Evolutionary conservation across 257 asterid species (phyloP), one percentile per base, ranked within the genome.

Genomic region (Capsicum chinense): DNA sequence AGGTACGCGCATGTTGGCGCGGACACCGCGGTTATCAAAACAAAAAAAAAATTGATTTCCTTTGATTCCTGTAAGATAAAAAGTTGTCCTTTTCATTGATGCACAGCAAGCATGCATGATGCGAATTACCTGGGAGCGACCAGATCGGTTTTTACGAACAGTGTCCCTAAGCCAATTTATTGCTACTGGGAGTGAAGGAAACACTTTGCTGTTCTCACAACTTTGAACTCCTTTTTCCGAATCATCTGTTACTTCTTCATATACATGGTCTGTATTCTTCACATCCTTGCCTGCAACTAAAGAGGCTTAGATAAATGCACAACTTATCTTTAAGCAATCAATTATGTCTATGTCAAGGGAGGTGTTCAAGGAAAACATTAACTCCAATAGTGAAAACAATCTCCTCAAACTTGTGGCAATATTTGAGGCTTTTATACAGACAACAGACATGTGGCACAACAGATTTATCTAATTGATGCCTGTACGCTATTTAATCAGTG

Each of bases 131-230:
- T 95, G 99, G 85, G 88, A 89, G 74, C 90, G 94, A 86, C 87
- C 90, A 50, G 98, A 92, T 85, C 88, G 93, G 70, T 91, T 91
- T 84, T 88, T 93, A 50, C 92, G 85, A 58, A 81, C 88, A 47
- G 85, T 88, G 80, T 95, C 98, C 86, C 99, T 90, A 63, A 97
- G 95, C 98, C 98, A 97, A 73, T 92, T 90, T 73, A 97, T 91
- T 83, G 99, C 99, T 64, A 88, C 81, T 26, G 98, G 98, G 85
- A 97, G 92, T 83, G 98, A 93, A 74, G 98, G 88, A 83, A 95
- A 94, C 82, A 97, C 95, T 12, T 91, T 87, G 91, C 95, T 97
- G 86, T 82, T 89, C 86, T 92, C 97, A 79, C 91, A 89, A 85
- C 44, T 84, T 69, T 39, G 87, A 81, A 79, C 86, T 84, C 92